Base-by-base conservation (phyloP, 805 yeast genomes). In the Pichia pseudocactophila region DNA sequence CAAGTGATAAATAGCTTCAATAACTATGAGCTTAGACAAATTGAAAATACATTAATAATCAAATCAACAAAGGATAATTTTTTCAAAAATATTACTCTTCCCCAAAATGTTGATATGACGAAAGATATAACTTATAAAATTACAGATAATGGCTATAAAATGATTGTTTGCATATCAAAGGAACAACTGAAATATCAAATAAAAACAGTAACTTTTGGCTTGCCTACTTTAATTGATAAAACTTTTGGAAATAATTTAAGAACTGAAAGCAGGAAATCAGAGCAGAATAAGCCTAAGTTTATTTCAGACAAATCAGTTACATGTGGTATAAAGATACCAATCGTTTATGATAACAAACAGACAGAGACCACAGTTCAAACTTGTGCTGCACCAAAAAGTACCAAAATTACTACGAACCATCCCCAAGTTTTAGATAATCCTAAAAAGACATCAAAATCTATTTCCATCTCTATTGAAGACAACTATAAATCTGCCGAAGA, bases 21-120 rank as follows among this genome's bases (percentile, higher is more conserved):
- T 17, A 52, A 49, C 22, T 61, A 59, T 37, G 45, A 55, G 36
- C 34, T 61, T 15, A 49, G 45, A 20, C 44, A 57, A n/a, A 28
- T 45, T 7, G 49, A 43, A 1, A 39, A 45, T 7, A 36, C 44
- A 19, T 41, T 61, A 11, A 15, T 44, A 4, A 48, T 60, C 25
- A 48, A 46, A 25, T 57, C 61, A 2, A 33, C 37, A 2, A 36
- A 16, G 10, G 64, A 60, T 35, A 38, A 46, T 15, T 59, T 44
- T 32, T 47, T 37, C 18, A 49, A 51, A n/a, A 30, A 41, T n/a
- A 40, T 49, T 34, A 43, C 45, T 4, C 38, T 61, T 15, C 64
- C 65, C 3, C 31, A 35, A 1, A 57, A 59, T 41, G 50, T 50
- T 5, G 53, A 56, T 36, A 11, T 46, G 2, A 36, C 44, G 7